Percentiles rank a stretch among this genome's conserved stretches.
Evolutionary conservation across 2,329 filamentous ascomycete genomes (phyloP).

Genomic region (Coniochaeta pulveracea): DNA sequence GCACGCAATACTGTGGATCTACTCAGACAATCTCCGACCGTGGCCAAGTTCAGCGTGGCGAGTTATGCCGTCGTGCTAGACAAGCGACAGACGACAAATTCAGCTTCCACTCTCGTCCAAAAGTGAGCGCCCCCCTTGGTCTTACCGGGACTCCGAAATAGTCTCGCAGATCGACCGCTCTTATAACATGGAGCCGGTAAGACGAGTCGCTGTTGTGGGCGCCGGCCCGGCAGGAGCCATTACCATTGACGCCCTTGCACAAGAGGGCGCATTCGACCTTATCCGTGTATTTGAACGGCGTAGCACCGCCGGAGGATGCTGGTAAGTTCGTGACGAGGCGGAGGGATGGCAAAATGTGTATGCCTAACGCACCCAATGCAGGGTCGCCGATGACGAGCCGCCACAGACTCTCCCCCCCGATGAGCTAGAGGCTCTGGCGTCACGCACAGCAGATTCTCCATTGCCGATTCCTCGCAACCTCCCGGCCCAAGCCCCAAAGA

Average conservation of each 20-base stretch:
- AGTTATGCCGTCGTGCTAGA: too few relatives aligned
- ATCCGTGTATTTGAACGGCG: slow-evolving; percentile 48
- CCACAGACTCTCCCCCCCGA: slow-evolving; percentile 23
- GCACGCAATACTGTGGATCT: too few relatives aligned
- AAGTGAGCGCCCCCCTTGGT: too few relatives aligned
- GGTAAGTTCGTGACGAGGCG: slow-evolving; percentile 24
- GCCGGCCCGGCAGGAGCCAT: slow-evolving; percentile 47
- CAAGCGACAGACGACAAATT: too few relatives aligned
- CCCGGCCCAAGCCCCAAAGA: slow-evolving; percentile 31
- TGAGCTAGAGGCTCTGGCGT: slow-evolving; percentile 33
- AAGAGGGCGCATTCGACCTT: slow-evolving; percentile 41
- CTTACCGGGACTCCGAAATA: too few relatives aligned
- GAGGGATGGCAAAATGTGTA: not conserved
- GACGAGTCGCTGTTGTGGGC: slow-evolving; percentile 41
- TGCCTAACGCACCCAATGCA: slow-evolving; percentile 11
- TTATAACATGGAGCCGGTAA: too few relatives aligned
- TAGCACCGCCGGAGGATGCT: slow-evolving; percentile 41
- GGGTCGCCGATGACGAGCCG: slow-evolving; percentile 33
- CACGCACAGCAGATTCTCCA: slow-evolving; percentile 36
- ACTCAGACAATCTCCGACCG: too few relatives aligned
- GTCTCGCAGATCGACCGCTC: too few relatives aligned
- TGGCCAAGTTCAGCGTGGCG: too few relatives aligned
- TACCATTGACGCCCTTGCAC: slow-evolving; percentile 41
- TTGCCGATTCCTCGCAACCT: slow-evolving; percentile 32
- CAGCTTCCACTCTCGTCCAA: too few relatives aligned